A percentile compares a stretch with the other conserved stretches of the same genome.
Evolutionary conservation across 805 yeast genomes (phyloP).

Genomic region (Lipomyces chichibuensis): DNA sequence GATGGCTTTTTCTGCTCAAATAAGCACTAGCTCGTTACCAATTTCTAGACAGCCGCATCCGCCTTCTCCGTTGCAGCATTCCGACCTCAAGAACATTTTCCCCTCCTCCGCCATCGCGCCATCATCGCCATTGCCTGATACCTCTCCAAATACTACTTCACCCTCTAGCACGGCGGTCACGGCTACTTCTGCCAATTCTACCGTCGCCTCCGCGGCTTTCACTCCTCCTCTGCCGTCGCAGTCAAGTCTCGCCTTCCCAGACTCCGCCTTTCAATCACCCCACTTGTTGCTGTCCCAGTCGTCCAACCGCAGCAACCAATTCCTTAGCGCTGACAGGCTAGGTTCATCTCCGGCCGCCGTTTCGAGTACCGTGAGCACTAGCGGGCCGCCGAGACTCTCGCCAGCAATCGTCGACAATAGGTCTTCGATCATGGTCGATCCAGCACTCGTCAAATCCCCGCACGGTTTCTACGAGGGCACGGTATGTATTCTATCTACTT

Average conservation of each 20-base stretch:
- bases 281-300: conserved; percentile 1
- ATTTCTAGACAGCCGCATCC: conserved; percentile 20
- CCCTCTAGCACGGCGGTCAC: conserved; percentile 5
- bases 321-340: neutral
- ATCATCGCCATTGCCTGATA: neutral
- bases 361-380: neutral
- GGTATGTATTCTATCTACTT: conserved; percentile 15
- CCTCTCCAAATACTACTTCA: conserved; percentile 1
- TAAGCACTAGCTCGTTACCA: conserved; percentile 8
- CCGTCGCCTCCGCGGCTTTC: conserved; percentile 2
- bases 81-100: conserved; percentile 4
- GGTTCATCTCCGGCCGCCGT: neutral
- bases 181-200: conserved; percentile 1
- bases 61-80: conserved; percentile 8
- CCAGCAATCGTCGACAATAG: conserved; percentile 5
- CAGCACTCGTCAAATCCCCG: conserved; percentile 19
- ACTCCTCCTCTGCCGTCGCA: conserved; percentile 13
- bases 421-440: conserved; percentile 20
- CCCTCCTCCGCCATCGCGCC: conserved; percentile 5
- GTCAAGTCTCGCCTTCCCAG: conserved; percentile 7
- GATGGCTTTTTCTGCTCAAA: conserved; percentile 30
- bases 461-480: conserved; percentile 24
- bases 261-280: conserved; percentile 13
- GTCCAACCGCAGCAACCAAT: neutral
- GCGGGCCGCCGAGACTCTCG: neutral